Evolutionary conservation across 768 basidiomycete species (phyloP), one percentile per base, ranked within the genome.

Genomic region (Boletus barrowsii): DNA sequence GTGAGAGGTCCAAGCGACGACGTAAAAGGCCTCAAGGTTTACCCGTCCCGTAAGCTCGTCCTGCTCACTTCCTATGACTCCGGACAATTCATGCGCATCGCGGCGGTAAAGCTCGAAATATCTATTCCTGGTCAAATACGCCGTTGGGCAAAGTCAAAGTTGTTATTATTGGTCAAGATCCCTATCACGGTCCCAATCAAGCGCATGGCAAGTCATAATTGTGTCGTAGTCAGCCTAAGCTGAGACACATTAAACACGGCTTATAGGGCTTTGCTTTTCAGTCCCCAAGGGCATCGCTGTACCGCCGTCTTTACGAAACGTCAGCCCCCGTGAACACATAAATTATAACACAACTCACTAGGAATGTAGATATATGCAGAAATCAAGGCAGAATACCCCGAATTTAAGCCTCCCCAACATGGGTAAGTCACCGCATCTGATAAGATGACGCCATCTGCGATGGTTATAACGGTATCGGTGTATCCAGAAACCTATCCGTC

Each of bases 61-160:
- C 17, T 18, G 10, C 26, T 68, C 68, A 87, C 71, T 37, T 14
- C 35, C 42, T 44, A 13, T 20, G 41, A 39, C 46, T 39, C 45
- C 24, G 44, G 49, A 40, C 53, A 37, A 55, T 39, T 56, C 47
- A 49, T 51, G 30, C 30, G 42, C 20, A 37, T 47, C 56, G 47
- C 59, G 74, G 52, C 37, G 47, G 22, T 49, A 43, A 67, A 87
- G 94, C 93, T 14, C 76, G 78, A 58, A 83, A 96, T 64, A 89
- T 97, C 51, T 97, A 97, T 68, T 79, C 91, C 13, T 98, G 94
- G 94, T 90, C 91, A 4, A 81, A 87, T 52, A 94, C 92, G 29
- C 91, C 92, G 4, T 74, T 97, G 15, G 87, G 89, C 13, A 83
- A 85, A 57, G 83, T 98, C 57, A 86, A 84, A 66, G 88, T 93